These are phyloP conservation scores for Malassezia arunalokei DNA, from an alignment of 1,284 basidiomycete species.

Conservation along the genomic window DNA sequence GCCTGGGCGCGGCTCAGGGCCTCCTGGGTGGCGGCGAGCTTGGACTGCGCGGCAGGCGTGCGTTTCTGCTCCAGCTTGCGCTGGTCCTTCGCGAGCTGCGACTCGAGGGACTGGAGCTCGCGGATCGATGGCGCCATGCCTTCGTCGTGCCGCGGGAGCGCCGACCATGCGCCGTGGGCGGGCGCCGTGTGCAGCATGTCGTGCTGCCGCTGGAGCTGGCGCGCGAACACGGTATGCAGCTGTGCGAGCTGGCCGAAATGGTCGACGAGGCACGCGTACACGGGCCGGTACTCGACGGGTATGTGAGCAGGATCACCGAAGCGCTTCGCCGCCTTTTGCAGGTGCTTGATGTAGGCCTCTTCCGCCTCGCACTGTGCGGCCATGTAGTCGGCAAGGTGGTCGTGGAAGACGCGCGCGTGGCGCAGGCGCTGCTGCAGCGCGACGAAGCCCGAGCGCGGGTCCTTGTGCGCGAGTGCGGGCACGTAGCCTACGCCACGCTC, in stretches of 20 bases:
- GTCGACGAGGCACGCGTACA: constrained; percentile 37
- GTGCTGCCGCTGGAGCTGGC: constrained; percentile 41
- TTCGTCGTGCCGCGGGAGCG: constrained; percentile 34
- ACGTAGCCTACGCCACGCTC: not conserved
- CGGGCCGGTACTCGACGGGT: constrained; percentile 30
- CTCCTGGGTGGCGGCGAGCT: constrained; percentile 30
- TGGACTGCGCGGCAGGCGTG: constrained; percentile 21
- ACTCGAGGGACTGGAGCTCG: constrained; percentile 38
- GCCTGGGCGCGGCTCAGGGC: constrained; percentile 24
- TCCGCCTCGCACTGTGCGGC: constrained; percentile 50
- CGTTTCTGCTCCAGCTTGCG: constrained; percentile 39
- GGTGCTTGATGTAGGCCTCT: constrained; percentile 48
- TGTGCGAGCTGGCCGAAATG: constrained; percentile 42
- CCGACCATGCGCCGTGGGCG: constrained; percentile 31
- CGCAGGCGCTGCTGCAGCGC: constrained; percentile 23
- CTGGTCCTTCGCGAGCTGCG: constrained; percentile 36
- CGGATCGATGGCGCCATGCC: constrained; percentile 25
- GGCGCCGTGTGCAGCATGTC: constrained; percentile 36
- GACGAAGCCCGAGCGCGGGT: constrained; percentile 11
- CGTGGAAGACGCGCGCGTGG: constrained; percentile 34
- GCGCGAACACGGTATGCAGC: constrained; percentile 32
- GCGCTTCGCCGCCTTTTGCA: constrained; percentile 49
- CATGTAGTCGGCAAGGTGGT: constrained; percentile 49
- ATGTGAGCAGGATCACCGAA: constrained; percentile 36
- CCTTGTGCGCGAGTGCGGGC: not conserved